These are phyloP conservation scores for Teratosphaeria gauchensis DNA, from an alignment of 2,329 filamentous ascomycete species.

Conservation along the genomic window DNA sequence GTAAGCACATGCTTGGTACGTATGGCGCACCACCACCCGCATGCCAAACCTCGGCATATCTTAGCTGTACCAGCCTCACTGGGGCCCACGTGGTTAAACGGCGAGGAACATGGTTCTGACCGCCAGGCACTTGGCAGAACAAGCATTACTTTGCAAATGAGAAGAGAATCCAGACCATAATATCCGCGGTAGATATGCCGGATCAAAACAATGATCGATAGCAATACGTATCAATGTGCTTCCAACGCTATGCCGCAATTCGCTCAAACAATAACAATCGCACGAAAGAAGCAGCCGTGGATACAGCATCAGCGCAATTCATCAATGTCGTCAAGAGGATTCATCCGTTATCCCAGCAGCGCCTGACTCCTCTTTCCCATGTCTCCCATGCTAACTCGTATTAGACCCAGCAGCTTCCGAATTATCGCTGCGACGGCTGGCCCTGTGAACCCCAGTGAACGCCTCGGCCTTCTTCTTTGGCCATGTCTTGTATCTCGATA, in stretches of 20 bases:
- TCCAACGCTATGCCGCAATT: background rate
- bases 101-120: background rate
- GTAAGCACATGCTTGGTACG: too few relatives aligned
- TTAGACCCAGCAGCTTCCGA: background rate
- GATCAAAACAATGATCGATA: background rate
- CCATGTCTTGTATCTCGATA: background rate
- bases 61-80: background rate
- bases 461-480: background rate
- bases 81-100: background rate
- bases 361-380: background rate
- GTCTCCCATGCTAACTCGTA: background rate
- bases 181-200: background rate
- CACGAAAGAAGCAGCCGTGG: background rate
- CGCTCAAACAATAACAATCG: background rate
- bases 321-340: background rate
- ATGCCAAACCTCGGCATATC: background rate
- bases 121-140: background rate
- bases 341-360: background rate
- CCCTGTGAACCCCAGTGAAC: background rate
- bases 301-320: background rate
- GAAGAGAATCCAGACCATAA: background rate
- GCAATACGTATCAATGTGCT: background rate
- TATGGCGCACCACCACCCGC: too few relatives aligned
- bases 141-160: background rate
- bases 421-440: background rate